phyloP scores from a whole-genome alignment of 306 rosid genomes.

The barrel medic (Medicago truncatula) region MtrunA17r5.0-ANR NC_053042.1:16078001-16078500 shows the following conservation, averaged over 20 bases:
- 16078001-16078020: too few species aligned
- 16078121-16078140: too few species aligned
- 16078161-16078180: too few species aligned
- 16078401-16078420: background rate
- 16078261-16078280: slow-evolving; percentile 88
- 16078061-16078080: too few species aligned
- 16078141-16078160: too few species aligned
- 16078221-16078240: background rate
- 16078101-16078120: too few species aligned
- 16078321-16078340: background rate
- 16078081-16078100: too few species aligned
- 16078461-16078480: background rate
- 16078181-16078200: too few species aligned
- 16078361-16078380: background rate
- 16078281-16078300: background rate
- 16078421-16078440: background rate
- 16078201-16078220: too few species aligned
- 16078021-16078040: too few species aligned
- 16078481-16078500: too few species aligned
- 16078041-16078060: too few species aligned
- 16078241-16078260: slow-evolving; percentile 70
- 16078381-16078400: background rate
- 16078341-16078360: background rate
- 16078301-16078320: background rate
- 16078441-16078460: background rate